Evolutionary conservation across 2,329 filamentous ascomycete species (phyloP).

Genomic region (Calonectria pseudoreteaudii): DNA sequence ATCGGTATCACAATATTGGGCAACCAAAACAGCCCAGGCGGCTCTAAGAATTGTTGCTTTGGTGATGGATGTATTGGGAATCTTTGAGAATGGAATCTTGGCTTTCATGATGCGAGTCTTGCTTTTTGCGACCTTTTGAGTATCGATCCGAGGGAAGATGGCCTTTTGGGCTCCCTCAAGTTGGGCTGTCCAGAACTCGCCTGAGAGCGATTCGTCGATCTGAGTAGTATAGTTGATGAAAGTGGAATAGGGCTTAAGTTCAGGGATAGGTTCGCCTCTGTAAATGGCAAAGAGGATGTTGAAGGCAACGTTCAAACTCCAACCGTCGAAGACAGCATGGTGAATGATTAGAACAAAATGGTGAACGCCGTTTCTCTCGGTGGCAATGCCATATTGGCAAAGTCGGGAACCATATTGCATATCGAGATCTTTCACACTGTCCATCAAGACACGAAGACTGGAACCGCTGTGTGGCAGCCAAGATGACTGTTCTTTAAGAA

Average conservation of each 20-base stretch:
- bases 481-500: neutral
- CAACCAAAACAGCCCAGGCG: slow-evolving; percentile 2
- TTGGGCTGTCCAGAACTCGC: neutral
- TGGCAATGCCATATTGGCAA: neutral
- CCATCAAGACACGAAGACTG: neutral
- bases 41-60: slow-evolving; percentile 5
- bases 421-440: neutral
- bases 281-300: neutral
- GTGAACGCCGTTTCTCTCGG: neutral
- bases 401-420: slow-evolving; percentile 6
- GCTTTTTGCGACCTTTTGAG: neutral
- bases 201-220: neutral
- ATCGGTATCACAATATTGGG: neutral
- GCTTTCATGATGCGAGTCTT: neutral
- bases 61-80: neutral
- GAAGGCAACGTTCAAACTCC: slow-evolving; percentile 27
- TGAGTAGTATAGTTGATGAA: slow-evolving; percentile 2
- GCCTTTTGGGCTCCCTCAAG: neutral
- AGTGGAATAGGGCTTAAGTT: neutral
- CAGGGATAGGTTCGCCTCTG: neutral
- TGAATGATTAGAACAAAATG: slow-evolving; percentile 30
- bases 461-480: neutral
- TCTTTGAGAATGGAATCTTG: neutral
- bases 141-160: neutral
- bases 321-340: slow-evolving; percentile 40